phyloP scores from a whole-genome alignment of 1,139 yeast genomes.

The Magnusiomyces starmeri region DNA sequence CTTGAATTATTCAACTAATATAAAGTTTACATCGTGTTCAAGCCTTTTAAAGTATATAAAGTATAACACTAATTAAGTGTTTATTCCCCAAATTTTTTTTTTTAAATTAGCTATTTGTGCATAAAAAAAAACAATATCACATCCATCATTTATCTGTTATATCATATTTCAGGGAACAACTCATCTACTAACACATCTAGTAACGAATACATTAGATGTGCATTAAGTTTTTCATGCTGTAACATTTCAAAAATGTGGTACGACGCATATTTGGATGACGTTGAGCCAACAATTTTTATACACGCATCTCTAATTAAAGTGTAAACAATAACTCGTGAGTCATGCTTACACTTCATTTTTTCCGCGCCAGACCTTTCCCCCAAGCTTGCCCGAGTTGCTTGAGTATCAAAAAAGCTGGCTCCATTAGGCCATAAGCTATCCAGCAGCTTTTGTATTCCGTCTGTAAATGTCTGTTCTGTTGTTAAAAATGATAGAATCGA shows the following conservation, averaged over 20 bases:
- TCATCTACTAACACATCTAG: slow-evolving; percentile 43
- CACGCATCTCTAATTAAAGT: slow-evolving; percentile 56
- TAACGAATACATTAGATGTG: slow-evolving; percentile 53
- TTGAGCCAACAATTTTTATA: slow-evolving; percentile 66
- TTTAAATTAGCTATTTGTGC: too few relatives aligned
- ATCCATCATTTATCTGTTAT: too few relatives aligned
- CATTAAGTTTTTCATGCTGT: slow-evolving; percentile 67
- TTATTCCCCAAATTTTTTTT: too few relatives aligned
- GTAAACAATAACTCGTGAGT: slow-evolving; percentile 52
- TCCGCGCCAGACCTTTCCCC: slow-evolving; percentile 44
- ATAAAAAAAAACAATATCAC: too few relatives aligned
- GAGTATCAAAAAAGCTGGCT: slow-evolving; percentile 13
- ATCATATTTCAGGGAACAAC: neutral
- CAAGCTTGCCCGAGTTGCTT: slow-evolving; percentile 19
- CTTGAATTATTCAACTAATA: too few relatives aligned
- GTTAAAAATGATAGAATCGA: slow-evolving; percentile 31
- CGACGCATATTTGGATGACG: slow-evolving; percentile 60
- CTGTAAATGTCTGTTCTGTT: slow-evolving; percentile 45
- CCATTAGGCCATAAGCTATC: slow-evolving; percentile 63
- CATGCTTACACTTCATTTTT: slow-evolving; percentile 46
- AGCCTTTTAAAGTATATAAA: too few relatives aligned
- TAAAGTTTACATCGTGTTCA: too few relatives aligned
- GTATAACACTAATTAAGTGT: too few relatives aligned
- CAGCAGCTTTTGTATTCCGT: slow-evolving; percentile 40
- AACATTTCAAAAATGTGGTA: slow-evolving; percentile 53